Base-by-base conservation (phyloP, 2,329 filamentous ascomycete species). In the Calonectria pseudoreteaudii region DNA sequence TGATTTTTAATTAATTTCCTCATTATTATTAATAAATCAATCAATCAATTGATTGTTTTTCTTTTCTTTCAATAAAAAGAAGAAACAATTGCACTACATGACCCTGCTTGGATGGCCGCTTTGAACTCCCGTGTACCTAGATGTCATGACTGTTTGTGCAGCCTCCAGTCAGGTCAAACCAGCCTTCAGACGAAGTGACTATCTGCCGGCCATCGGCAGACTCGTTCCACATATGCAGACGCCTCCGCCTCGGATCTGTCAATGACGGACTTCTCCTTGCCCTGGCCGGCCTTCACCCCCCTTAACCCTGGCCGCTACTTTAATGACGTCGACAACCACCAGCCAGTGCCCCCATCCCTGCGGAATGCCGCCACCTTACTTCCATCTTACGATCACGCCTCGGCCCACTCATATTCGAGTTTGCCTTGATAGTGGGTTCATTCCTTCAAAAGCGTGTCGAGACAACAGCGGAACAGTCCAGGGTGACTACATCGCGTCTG, bases 141-240 rank as follows among this genome's bases (percentile, higher is more conserved):
- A 16, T 28, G 56, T 58, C 56, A 18, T 71, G 49, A 69, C 72
- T 72, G 72, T 79, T 80, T 75, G 74, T 78, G 75, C 74, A 62
- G 66, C 73, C 73, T 78, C 73, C 5, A 34, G n/a, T 16, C 66
- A 72, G 60, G 66, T 56, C 60, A 66, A 65, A 67, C 69, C 47
- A 41, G 65, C 70, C 70, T 41, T 62, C 56, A 30, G 18, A 62
- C 70, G 72, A 73, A 72, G 70, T 68, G 68, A 28, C 20, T 73
- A 80, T 79, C 75, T 80, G 73, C 79, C 77, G 79, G 72, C 66
- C 75, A 62, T 69, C 74, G 75, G 79, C 79, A 80, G 78, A 74
- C 73, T 65, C 73, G 72, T 79, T 78, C 78, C 69, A 73, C 76
- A 79, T 77, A 74, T 80, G 77, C 72, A 77, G 66, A 74, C 72